These are phyloP conservation scores for Orbilia ellipsospora DNA, from an alignment of 2,329 filamentous ascomycete genomes.

Conservation along the genomic window DNA sequence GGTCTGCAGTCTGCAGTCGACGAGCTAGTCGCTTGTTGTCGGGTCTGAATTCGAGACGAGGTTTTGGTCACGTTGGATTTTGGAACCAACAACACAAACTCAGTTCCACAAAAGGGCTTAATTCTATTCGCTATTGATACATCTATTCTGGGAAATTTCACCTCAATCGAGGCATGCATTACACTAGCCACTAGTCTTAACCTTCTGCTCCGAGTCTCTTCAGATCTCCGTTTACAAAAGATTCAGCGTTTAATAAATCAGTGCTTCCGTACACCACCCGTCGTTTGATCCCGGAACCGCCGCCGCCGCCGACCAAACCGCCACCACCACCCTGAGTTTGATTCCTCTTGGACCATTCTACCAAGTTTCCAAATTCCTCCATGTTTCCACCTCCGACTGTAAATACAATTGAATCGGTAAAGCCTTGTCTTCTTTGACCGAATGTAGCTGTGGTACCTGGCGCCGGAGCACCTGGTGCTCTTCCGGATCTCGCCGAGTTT, in stretches of 20 bases:
- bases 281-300: slow-evolving; percentile 70
- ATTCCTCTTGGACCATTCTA: slow-evolving; percentile 91
- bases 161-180: no score
- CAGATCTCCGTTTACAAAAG: slow-evolving; percentile 74
- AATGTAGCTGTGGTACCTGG: slow-evolving; percentile 76
- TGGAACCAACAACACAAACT: slow-evolving; percentile 25
- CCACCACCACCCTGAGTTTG: slow-evolving; percentile 68
- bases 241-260: slow-evolving; percentile 76
- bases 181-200: slow-evolving; percentile 26
- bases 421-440: slow-evolving; percentile 88
- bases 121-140: no score
- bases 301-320: slow-evolving; percentile 61
- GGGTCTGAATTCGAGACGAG: neutral
- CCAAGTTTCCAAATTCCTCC: slow-evolving; percentile 97
- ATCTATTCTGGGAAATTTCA: no score
- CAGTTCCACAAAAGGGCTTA: neutral
- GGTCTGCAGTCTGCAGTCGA: no score
- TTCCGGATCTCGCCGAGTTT: slow-evolving; percentile 82
- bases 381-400: slow-evolving; percentile 96
- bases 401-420: slow-evolving; percentile 91
- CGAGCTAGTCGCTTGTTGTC: no score
- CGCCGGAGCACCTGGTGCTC: slow-evolving; percentile 63
- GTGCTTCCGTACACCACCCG: slow-evolving; percentile 95
- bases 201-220: slow-evolving; percentile 71
- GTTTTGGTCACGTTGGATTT: slow-evolving; percentile 20